Evolutionary conservation across 768 basidiomycete genomes (phyloP), one percentile per base, ranked within the genome.

Genomic region (Calocera viscosa): DNA sequence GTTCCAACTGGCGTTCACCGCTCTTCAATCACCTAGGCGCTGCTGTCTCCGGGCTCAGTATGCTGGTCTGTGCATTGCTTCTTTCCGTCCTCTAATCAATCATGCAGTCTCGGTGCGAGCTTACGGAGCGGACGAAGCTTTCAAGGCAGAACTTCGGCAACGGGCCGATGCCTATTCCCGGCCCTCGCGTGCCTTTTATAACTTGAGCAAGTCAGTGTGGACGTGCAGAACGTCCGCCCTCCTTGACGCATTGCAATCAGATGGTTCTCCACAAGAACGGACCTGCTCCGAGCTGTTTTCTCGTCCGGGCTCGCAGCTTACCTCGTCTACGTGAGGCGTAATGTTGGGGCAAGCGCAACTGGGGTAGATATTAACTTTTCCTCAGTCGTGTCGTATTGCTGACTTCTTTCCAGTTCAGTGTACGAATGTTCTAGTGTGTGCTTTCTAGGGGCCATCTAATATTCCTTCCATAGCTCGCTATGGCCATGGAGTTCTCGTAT

Each of bases 1-100:
- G 38, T 8, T 26, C 75, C 76, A 77, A 76, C 64, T 70, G 73
- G 32, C 74, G 74, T 67, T 71, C 72, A 28, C 77, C 77, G 0
- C 68, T 78, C 0, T 77, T 74, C 73, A 73, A 73, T 10, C 73
- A 74, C 65, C 74, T 77, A 65, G 73, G 75, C 1, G 75, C 76
- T 17, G 76, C 75, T 3, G 69, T 77, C 11, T 70, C 72, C 38
- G 77, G 77, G n/a, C 64, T 71, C 14, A 32, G 66, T 66, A 26
- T 5, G n/a, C 32, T n/a, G 11, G 16, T 17, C 22, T 34, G 14
- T 38, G 28, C 26, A 14, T 72, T 75, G 8, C 32, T 32, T 24
- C 2, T 32, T 10, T 60, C 30, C 53, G 5, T 38, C 35, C 7
- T 38, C 53, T 60, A 24, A 65, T 19, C 11, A 28, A 14, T 10